Evolutionary conservation across 176 grass and related monocot genomes (phyloP), one percentile per base, ranked within the genome.

Genomic region (Aegilops bicornis): DNA sequence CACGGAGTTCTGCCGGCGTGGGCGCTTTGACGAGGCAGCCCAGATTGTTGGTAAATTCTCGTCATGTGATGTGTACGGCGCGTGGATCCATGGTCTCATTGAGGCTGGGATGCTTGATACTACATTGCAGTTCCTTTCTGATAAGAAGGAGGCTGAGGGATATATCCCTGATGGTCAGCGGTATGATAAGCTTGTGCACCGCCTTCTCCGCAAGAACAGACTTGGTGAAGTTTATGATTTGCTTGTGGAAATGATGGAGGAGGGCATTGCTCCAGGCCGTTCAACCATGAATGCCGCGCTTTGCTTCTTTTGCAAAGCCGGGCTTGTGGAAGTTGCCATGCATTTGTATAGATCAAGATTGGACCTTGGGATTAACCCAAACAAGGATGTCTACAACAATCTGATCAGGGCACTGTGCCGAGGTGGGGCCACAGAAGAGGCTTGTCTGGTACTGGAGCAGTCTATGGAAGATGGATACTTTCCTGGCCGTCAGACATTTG

Each of bases 241-340:
- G 82, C 87, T 98, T 66, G 92, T 95, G 25, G 91, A 96, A 91
- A 94, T 98, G 94, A 96, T 98, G 84, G 94, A 98, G 82, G 91
- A 96, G 84, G 97, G 94, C 40, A 94, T 98, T 64, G 82, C 92
- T 37, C 94, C 94, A 29, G 89, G 87, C 66, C 84, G 50, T 25
- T 35, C 76, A 25, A 94, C 93, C 14, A 98, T 98, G 97, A 94
- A 92, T 82, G 86, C 94, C 22, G 60, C 83, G 2, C 94, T 98
- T 79, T 89, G 97, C 77, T 98, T 98, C 89, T 96, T 98, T 87
- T 98, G 97, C 87, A 98, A 98, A 65, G 94, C 97, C 17, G 97
- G 97, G 27, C 86, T 98, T 73, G 97, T 96, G 25, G 97, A 98
- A 84, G 92, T 96, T 14, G 94, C 97, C 6, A 66, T 88, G 37